phyloP scores from a whole-genome alignment of 202 grass and related monocot genomes.

The Brachypodium distachyon region DNA sequence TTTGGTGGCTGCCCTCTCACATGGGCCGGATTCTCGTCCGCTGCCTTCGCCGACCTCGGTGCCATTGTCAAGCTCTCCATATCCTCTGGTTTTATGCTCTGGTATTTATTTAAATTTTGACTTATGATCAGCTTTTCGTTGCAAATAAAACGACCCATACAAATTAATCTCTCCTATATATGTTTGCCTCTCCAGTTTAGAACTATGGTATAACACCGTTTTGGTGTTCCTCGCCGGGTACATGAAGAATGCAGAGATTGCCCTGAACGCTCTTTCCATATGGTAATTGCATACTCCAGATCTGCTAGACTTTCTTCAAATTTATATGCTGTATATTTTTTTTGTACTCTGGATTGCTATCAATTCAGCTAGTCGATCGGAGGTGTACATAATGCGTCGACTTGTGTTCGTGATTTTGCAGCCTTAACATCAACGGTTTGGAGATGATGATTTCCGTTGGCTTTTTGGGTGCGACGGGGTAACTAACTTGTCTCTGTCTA shows the following conservation, averaged over 20 bases:
- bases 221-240: constrained; percentile 79
- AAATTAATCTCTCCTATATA: no score
- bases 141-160: no score
- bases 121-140: no score
- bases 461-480: constrained; percentile 65
- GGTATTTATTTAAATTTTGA: no score
- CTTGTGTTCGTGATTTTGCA: constrained; percentile 24
- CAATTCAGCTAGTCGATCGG: neutral
- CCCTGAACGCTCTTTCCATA: constrained; percentile 91
- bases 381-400: neutral
- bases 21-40: constrained; percentile 57
- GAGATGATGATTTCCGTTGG: constrained; percentile 86
- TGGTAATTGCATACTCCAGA: no score
- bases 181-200: constrained; percentile 44
- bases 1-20: constrained; percentile 66
- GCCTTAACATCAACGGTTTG: constrained; percentile 90
- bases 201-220: constrained; percentile 80
- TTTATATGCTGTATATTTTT: no score
- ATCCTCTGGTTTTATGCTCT: constrained; percentile 85
- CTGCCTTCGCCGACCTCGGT: constrained; percentile 37
- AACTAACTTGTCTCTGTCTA: no score
- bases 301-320: no score
- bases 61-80: constrained; percentile 64
- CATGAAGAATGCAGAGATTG: constrained; percentile 76
- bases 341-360: neutral